phyloP scores from a whole-genome alignment of 192 early-diverging fungal genomes.

The Paraglomus brasilianum region DNA sequence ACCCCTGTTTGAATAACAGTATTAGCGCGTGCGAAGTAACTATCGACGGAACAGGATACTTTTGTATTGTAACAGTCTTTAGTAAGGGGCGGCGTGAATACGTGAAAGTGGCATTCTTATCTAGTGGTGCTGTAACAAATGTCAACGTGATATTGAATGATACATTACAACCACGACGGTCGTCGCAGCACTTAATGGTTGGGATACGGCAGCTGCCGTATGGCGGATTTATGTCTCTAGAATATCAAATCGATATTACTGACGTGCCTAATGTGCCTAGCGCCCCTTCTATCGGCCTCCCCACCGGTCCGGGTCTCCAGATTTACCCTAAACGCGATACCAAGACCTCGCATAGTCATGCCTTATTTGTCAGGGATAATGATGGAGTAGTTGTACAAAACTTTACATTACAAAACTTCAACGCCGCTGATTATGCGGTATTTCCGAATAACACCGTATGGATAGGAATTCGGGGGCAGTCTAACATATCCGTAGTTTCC shows the following conservation, averaged over 20 bases:
- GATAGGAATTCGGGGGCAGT: no score
- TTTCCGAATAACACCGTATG: conserved; percentile 15
- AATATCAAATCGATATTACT: background rate
- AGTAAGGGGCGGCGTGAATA: background rate
- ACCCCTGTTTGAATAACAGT: background rate
- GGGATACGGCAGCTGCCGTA: background rate
- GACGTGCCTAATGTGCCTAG: no score
- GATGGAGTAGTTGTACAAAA: no score
- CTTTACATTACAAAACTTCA: no score
- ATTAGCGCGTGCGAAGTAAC: conserved; percentile 9
- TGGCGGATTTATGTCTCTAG: background rate
- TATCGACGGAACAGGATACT: background rate
- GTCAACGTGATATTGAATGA: background rate
- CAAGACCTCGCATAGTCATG: no score
- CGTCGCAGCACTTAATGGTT: no score
- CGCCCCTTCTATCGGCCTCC: no score
- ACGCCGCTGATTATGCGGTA: background rate
- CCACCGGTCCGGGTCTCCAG: no score
- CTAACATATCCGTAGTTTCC: no score
- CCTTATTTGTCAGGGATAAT: no score
- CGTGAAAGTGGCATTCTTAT: conserved; percentile 5
- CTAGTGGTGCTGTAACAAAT: background rate
- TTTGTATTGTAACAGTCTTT: background rate
- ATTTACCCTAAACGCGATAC: no score
- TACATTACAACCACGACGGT: background rate